Evolutionary conservation across 768 basidiomycete species (phyloP).

Genomic region (Mycena alexandri): DNA sequence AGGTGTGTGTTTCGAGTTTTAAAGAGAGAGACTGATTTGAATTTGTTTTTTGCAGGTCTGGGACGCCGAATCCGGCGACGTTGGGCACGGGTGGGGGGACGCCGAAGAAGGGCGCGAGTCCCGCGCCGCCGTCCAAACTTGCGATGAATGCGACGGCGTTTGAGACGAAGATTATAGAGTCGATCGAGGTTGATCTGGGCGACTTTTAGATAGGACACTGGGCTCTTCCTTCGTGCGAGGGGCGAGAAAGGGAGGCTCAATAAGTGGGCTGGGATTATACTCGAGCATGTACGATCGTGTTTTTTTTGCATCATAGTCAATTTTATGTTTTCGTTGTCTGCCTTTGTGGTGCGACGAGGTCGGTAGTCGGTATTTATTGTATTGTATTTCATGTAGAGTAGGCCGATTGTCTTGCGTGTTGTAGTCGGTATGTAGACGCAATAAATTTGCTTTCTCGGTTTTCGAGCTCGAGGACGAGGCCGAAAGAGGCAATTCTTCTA

Average conservation of each 20-base stretch:
- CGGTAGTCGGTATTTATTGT: slow-evolving; percentile 11
- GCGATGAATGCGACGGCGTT: slow-evolving; percentile 21
- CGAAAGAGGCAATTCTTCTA: too few relatives aligned
- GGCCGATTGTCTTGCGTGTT: background rate
- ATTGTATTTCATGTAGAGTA: background rate
- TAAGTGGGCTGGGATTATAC: too few relatives aligned
- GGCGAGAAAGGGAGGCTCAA: too few relatives aligned
- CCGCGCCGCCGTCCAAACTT: slow-evolving; percentile 16
- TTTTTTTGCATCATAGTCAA: too few relatives aligned
- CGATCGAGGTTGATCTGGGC: slow-evolving; percentile 44
- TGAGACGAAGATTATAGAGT: slow-evolving; percentile 37
- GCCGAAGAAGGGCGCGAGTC: slow-evolving; percentile 3
- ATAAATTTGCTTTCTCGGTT: background rate
- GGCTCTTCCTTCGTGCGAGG: too few relatives aligned
- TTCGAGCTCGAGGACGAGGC: too few relatives aligned
- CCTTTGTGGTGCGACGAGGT: background rate
- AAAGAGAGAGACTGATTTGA: slow-evolving; percentile 17
- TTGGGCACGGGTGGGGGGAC: slow-evolving; percentile 40
- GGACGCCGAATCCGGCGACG: slow-evolving; percentile 60
- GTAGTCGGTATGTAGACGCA: slow-evolving; percentile 10
- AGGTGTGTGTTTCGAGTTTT: slow-evolving; percentile 76
- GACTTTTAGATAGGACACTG: too few relatives aligned
- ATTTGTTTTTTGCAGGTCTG: slow-evolving; percentile 53
- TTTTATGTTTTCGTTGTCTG: background rate
- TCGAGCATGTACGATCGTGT: too few relatives aligned